Evolutionary conservation across 352 stramenopile genomes (phyloP).

Genomic region (Phytophthora multivora): DNA sequence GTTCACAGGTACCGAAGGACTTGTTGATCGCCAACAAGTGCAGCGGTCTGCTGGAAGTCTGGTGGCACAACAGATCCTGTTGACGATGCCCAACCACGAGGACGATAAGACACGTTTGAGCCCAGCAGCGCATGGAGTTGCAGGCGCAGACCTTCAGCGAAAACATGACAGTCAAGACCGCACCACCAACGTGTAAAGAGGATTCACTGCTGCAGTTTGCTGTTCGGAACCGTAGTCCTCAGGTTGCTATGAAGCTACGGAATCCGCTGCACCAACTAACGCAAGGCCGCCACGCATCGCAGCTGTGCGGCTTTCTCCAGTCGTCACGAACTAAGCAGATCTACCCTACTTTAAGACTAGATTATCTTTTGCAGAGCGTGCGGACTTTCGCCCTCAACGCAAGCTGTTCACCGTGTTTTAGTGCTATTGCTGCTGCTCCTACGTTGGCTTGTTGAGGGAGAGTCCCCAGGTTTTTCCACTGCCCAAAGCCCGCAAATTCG

Average conservation of each 20-base stretch:
- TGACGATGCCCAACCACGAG: constrained; percentile 56
- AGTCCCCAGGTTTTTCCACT: constrained; percentile 2
- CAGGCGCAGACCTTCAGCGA: constrained; percentile 7
- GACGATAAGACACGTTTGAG: constrained; percentile 42
- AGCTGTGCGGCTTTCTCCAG: background rate
- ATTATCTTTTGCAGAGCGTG: constrained; percentile 31
- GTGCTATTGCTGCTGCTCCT: constrained; percentile 23
- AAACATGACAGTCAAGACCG: constrained; percentile 12
- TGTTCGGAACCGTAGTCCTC: constrained; percentile 14
- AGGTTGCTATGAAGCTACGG: constrained; percentile 16
- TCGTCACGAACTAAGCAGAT: background rate
- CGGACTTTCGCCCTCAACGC: constrained; percentile 26
- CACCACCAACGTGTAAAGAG: constrained; percentile 22
- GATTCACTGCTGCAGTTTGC: background rate
- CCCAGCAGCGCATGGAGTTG: constrained; percentile 7
- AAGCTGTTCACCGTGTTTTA: constrained; percentile 31
- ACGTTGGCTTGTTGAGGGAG: constrained; percentile 21
- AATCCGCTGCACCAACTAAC: constrained; percentile 7
- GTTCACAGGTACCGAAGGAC: constrained; percentile 2
- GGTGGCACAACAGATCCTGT: constrained; percentile 55
- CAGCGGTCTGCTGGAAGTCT: constrained; percentile 28
- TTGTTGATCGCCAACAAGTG: constrained; percentile 11
- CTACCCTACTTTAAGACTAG: constrained; percentile 32
- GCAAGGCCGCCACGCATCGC: constrained; percentile 1
- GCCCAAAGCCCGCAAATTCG: constrained; percentile 1